Evolutionary conservation across 345 rosid genomes (phyloP).

Genomic region (Carallia pectinifolia): DNA sequence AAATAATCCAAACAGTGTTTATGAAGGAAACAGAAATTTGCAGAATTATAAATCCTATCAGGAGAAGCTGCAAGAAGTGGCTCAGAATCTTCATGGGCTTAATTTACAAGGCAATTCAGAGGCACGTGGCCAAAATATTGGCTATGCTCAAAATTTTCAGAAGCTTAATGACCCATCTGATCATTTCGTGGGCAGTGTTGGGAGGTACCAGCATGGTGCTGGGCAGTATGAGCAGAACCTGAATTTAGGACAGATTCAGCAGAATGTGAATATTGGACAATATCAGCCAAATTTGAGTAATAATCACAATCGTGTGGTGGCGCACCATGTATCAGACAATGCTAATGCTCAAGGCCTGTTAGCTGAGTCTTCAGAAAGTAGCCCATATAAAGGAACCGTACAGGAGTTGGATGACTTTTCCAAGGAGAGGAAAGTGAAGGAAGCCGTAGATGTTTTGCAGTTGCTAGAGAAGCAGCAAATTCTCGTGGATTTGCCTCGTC

Average conservation of each 20-base stretch:
- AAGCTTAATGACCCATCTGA: conserved; percentile 12
- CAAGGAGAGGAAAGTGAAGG: conserved; percentile 54
- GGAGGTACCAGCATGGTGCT: conserved; percentile 9
- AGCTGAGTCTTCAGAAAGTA: conserved; percentile 23
- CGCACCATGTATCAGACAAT: conserved; percentile 14
- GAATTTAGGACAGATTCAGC: conserved; percentile 5
- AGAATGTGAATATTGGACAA: conserved; percentile 17
- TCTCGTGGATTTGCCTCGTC: conserved; percentile 47
- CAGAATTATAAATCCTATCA: conserved; percentile 4
- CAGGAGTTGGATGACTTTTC: conserved; percentile 56
- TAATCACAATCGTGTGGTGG: background rate
- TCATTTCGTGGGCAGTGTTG: background rate
- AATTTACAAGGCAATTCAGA: conserved; percentile 18
- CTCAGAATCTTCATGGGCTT: conserved; percentile 10
- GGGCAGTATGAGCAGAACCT: conserved; percentile 19
- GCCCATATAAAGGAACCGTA: conserved; percentile 17
- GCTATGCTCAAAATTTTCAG: conserved; percentile 16
- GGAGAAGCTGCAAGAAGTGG: background rate
- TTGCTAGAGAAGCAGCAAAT: conserved; percentile 39
- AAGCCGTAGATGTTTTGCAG: conserved; percentile 47
- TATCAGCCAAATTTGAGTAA: conserved; percentile 5
- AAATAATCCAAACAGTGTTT: conserved; percentile 14
- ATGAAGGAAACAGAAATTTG: conserved; percentile 18
- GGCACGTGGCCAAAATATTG: conserved; percentile 15
- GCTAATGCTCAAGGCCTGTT: conserved; percentile 19